Evolutionary conservation across 768 basidiomycete species (phyloP), one percentile per base, ranked within the genome.

Genomic region (Favolaschia claudopus): DNA sequence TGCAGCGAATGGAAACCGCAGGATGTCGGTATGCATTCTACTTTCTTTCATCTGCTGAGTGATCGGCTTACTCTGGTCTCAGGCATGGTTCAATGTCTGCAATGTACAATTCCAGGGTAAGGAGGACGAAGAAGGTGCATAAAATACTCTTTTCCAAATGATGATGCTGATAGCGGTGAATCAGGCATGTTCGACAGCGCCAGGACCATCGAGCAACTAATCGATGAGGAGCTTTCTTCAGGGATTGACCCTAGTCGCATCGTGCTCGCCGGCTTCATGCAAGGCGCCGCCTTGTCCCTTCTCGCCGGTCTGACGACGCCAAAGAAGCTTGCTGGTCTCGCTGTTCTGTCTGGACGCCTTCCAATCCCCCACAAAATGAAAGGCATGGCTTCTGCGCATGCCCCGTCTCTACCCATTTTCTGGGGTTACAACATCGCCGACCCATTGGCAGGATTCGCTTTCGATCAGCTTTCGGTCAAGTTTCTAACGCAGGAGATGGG

Each of bases 181-280:
- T n/a, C n/a, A 20, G 83, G 83, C 19, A 72, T 85, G 66, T 66
- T 77, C 13, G 46, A 71, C 3, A 74, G 77, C 15, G 72, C 76
- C 10, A 63, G 63, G 12, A 55, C 71, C 4, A 64, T 85, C 48
- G 73, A 78, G 34, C 55, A 66, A 9, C 62, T 85, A 43, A 75
- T 86, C 45, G 69, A 74, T 14, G 70, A 70, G 14, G 80, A 83
- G 58, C 70, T 81, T 9, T 78, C 79, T 34, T 67, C 70, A 9
- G 78, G 77, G 2, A 76, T 81, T 27, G 70, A 76, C 22, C 67
- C 77, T 27, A 69, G 74, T 42, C 72, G 78, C 56, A 77, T 84
- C 53, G 72, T 83, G 5, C 60, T 85, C 1, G 82, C 82, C 19
- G 83, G 83, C 10, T 80, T 83, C 62, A 76, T 71, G 45, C 82